Evolutionary conservation across 495 filamentous ascomycete species (phyloP).

Genomic region (Aspergillus panamensis): DNA sequence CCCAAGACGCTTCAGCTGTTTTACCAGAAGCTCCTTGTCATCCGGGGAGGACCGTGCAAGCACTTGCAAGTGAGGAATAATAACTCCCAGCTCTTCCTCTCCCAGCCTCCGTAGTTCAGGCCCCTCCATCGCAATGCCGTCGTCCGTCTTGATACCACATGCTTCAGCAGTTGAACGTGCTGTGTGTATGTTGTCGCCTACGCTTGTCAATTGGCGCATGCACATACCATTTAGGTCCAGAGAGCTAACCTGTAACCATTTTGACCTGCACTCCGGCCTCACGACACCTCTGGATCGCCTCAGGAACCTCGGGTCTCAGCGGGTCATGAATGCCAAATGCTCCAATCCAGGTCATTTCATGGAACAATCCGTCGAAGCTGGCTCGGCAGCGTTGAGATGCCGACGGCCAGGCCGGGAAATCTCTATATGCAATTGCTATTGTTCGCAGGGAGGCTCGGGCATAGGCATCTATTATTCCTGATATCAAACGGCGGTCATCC

Average conservation of each 20-base stretch:
- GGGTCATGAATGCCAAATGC: conserved; percentile 68
- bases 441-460: conserved; percentile 59
- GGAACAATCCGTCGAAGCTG: conserved; percentile 56
- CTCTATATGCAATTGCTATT: conserved; percentile 59
- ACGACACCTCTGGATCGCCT: conserved; percentile 71
- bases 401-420: conserved; percentile 65
- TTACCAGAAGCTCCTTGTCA: conserved; percentile 78
- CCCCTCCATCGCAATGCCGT: conserved; percentile 76
- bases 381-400: too few species aligned
- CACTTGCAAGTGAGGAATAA: conserved; percentile 74
- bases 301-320: conserved; percentile 65
- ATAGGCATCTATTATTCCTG: conserved; percentile 51
- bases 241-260: conserved; percentile 70
- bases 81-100: conserved; percentile 63
- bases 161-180: conserved; percentile 77
- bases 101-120: conserved; percentile 75
- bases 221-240: too few species aligned
- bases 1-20: conserved; percentile 67
- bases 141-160: conserved; percentile 74
- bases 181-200: conserved; percentile 68
- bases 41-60: conserved; percentile 83
- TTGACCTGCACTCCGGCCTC: conserved; percentile 77
- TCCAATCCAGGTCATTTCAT: conserved; percentile 59
- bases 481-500: conserved; percentile 25
- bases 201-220: too few species aligned